Percentiles rank a stretch among this genome's conserved stretches.
These are phyloP conservation scores for Kappamyces sp. DNA, from an alignment of 192 early-diverging fungal species.

Conservation along the genomic window DNA sequence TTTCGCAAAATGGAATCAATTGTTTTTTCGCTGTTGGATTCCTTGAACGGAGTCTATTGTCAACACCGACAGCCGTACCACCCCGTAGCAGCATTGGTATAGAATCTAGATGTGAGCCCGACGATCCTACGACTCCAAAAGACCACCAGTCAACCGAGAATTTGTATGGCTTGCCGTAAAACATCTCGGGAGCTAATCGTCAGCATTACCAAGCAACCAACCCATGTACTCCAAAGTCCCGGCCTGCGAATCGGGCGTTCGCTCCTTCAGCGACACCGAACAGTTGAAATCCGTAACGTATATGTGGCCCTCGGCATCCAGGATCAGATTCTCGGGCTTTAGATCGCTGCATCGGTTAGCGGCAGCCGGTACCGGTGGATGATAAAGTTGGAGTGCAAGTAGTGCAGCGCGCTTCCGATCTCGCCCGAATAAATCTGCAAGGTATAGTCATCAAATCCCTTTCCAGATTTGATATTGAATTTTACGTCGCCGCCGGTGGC, in stretches of 20 bases:
- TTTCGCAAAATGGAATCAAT: not conserved
- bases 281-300: slow-evolving; percentile 51
- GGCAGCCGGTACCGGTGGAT: slow-evolving; percentile 69
- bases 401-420: slow-evolving; percentile 62
- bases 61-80: slow-evolving; percentile 35
- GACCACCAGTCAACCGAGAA: slow-evolving; percentile 92
- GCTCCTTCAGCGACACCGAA: slow-evolving; percentile 36
- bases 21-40: slow-evolving; percentile 20
- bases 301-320: slow-evolving; percentile 20
- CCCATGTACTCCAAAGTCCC: slow-evolving; percentile 93
- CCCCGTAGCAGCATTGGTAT: slow-evolving; percentile 64
- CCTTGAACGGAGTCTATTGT: slow-evolving; percentile 5
- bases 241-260: slow-evolving; percentile 41
- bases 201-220: not conserved
- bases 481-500: slow-evolving; percentile 56
- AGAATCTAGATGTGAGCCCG: slow-evolving; percentile 62
- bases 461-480: slow-evolving; percentile 37
- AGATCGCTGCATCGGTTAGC: slow-evolving; percentile 20
- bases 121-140: slow-evolving; percentile 66
- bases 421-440: slow-evolving; percentile 74
- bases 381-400: slow-evolving; percentile 66
- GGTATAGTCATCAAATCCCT: slow-evolving; percentile 23
- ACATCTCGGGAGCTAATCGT: slow-evolving; percentile 34
- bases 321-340: slow-evolving; percentile 19
- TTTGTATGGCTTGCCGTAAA: slow-evolving; percentile 21